A percentile compares a stretch with the other conserved stretches of the same genome.
These are phyloP conservation scores for Ustilago loliicola DNA, from an alignment of 1,284 basidiomycete species.

Conservation along the genomic window DNA sequence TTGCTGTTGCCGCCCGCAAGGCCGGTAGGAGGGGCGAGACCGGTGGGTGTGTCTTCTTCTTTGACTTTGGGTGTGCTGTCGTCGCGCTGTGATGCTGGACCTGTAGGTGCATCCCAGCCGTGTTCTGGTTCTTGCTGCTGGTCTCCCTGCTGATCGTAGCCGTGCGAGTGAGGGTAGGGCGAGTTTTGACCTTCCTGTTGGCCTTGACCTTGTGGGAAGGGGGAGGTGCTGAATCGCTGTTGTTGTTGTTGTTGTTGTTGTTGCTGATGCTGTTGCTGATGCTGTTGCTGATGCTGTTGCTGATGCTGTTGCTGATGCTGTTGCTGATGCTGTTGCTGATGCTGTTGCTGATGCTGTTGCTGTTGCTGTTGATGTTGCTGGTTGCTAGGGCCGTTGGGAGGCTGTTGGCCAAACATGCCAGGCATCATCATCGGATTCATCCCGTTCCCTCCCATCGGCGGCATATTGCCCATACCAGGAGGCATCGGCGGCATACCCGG, in stretches of 20 bases:
- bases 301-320: too few relatives aligned
- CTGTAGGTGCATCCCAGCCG: slow-evolving; percentile 26
- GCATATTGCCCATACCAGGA: slow-evolving; percentile 25
- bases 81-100: neutral
- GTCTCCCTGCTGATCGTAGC: slow-evolving; percentile 8
- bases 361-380: slow-evolving; percentile 31
- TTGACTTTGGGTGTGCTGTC: slow-evolving; percentile 13
- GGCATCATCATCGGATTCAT: slow-evolving; percentile 48
- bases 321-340: too few relatives aligned
- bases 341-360: too few relatives aligned
- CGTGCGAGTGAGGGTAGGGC: slow-evolving; percentile 19
- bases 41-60: slow-evolving; percentile 11
- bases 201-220: slow-evolving; percentile 25
- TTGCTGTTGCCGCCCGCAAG: slow-evolving; percentile 9
- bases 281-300: too few relatives aligned
- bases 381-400: slow-evolving; percentile 20
- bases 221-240: slow-evolving; percentile 30
- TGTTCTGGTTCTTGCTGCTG: neutral
- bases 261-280: too few relatives aligned
- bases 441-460: slow-evolving; percentile 24
- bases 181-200: slow-evolving; percentile 23
- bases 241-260: too few relatives aligned
- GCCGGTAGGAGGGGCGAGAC: slow-evolving; percentile 5
- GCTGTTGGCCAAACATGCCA: slow-evolving; percentile 38
- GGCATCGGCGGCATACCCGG: slow-evolving; percentile 47